Conservation (phyloP, 495 filamentous ascomycete species). For the Lasiosphaeria miniovina region DNA sequence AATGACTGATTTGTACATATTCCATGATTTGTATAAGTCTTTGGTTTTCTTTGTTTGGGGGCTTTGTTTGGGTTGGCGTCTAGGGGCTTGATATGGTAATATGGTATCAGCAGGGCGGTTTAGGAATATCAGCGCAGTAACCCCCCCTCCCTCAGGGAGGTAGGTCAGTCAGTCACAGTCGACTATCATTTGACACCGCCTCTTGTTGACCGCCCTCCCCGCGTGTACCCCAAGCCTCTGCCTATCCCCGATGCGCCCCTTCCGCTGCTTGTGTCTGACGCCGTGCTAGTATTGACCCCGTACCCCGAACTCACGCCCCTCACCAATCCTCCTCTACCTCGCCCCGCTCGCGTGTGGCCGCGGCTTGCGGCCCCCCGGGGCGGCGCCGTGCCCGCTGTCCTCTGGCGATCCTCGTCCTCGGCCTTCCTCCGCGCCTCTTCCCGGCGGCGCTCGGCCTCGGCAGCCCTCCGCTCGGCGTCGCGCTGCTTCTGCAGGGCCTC, state of each 20-base stretch:
- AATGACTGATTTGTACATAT: not conserved
- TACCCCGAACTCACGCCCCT: conserved; percentile 26
- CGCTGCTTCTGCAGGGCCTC: conserved; percentile 67
- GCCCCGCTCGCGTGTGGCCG: conserved; percentile 12
- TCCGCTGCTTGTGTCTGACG: conserved; percentile 26
- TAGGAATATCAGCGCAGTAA: too few relatives aligned
- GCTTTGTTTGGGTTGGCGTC: not conserved
- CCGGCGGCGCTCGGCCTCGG: conserved; percentile 69
- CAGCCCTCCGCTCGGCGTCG: conserved; percentile 69
- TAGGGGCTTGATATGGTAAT: not conserved
- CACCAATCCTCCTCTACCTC: conserved; percentile 19
- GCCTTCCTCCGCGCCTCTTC: conserved; percentile 66
- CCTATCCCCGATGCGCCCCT: conserved; percentile 42
- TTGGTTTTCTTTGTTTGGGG: not conserved
- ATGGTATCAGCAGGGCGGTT: conserved; percentile 1
- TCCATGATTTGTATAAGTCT: not conserved
- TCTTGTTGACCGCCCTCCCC: conserved; percentile 12
- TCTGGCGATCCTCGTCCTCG: conserved; percentile 68
- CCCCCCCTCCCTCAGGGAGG: not conserved
- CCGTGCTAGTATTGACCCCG: conserved; percentile 26
- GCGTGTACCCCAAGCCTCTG: conserved; percentile 27
- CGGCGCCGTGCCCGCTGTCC: conserved; percentile 37
- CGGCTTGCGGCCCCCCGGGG: conserved; percentile 25
- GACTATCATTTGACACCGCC: not conserved
- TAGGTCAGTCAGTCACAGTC: not conserved